These are phyloP conservation scores for Avicennia marina DNA, from an alignment of 257 asterid species.

Conservation along the genomic window DNA sequence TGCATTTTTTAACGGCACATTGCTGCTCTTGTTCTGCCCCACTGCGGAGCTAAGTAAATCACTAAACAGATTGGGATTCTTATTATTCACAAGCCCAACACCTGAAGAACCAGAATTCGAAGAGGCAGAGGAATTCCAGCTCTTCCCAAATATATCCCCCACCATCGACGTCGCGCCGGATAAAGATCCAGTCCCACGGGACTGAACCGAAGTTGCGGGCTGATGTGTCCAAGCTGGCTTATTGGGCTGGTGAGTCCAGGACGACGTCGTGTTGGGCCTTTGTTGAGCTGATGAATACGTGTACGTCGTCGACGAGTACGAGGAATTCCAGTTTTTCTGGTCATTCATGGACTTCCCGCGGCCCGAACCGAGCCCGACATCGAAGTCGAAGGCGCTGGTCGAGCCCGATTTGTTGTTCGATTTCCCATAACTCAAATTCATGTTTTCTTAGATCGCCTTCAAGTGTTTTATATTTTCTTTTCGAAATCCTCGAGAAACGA, in stretches of 20 bases:
- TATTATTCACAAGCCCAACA: slow-evolving; percentile 53
- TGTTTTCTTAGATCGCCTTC: slow-evolving; percentile 1
- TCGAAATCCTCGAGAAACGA: too few species aligned
- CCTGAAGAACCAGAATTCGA: slow-evolving; percentile 27
- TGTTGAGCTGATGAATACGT: slow-evolving; percentile 28
- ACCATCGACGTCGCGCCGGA: slow-evolving; percentile 79
- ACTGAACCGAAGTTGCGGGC: slow-evolving; percentile 44
- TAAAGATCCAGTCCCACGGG: slow-evolving; percentile 38
- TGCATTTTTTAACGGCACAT: slow-evolving; percentile 61
- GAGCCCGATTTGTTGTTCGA: slow-evolving; percentile 54
- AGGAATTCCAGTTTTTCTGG: slow-evolving; percentile 45
- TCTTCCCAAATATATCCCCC: slow-evolving; percentile 89
- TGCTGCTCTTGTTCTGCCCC: slow-evolving; percentile 52
- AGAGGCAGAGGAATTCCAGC: slow-evolving; percentile 64
- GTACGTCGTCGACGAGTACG: slow-evolving; percentile 34
- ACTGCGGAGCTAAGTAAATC: slow-evolving; percentile 73
- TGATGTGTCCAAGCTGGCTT: slow-evolving; percentile 81
- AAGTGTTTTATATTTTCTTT: too few species aligned
- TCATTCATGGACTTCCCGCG: slow-evolving; percentile 58
- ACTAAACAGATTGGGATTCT: slow-evolving; percentile 82
- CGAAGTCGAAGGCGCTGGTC: slow-evolving; percentile 67
- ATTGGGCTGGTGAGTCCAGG: slow-evolving; percentile 44
- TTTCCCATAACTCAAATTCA: slow-evolving; percentile 82
- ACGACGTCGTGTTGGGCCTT: slow-evolving; percentile 24
- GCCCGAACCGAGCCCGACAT: slow-evolving; percentile 65